Conservation (phyloP, 805 yeast species). For the Kuraishia capsulata region DNA sequence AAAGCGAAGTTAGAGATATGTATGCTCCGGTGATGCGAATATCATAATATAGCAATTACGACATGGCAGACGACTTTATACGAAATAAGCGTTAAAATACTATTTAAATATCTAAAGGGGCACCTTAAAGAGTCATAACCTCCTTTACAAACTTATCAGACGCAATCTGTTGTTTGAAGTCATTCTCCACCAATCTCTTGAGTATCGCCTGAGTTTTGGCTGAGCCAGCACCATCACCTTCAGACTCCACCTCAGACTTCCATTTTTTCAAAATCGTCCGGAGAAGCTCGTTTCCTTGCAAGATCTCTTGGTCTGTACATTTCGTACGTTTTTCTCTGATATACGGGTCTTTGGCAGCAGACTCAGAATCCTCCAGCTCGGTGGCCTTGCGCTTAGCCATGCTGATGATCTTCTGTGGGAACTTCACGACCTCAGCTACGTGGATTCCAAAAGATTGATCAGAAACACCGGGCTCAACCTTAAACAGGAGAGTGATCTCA, state of each 20-base stretch:
- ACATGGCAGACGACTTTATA: no score
- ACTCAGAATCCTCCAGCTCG: constrained; percentile 53
- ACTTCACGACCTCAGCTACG: constrained; percentile 92
- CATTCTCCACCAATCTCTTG: constrained; percentile 23
- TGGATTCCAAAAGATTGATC: constrained; percentile 97
- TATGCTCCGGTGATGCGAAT: not conserved
- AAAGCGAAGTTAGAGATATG: not conserved
- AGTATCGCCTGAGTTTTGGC: constrained; percentile 29
- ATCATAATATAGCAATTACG: no score
- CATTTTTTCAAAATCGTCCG: constrained; percentile 43
- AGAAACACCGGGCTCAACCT: constrained; percentile 93
- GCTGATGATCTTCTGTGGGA: constrained; percentile 79
- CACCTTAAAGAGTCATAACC: constrained; percentile 23
- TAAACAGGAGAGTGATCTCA: constrained; percentile 82
- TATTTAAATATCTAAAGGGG: not conserved
- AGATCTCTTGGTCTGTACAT: constrained; percentile 42
- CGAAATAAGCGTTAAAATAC: no score
- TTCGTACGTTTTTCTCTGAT: constrained; percentile 39
- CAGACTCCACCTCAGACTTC: constrained; percentile 36
- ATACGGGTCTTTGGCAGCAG: constrained; percentile 25
- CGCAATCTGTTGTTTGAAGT: constrained; percentile 9
- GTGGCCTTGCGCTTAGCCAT: constrained; percentile 95
- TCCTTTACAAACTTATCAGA: constrained; percentile 36
- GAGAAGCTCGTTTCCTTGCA: constrained; percentile 43
- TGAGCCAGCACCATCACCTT: constrained; percentile 28